phyloP scores from a whole-genome alignment of 164 flowering plant species.

The Vitis vinifera region ASM3070453v1 NC_081812.1:20571501-20572000 shows the following conservation, averaged over 20 bases:
- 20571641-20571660: not conserved
- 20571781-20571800: constrained; percentile 87
- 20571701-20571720: constrained; percentile 13
- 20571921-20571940: constrained; percentile 90
- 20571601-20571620: too few relatives aligned
- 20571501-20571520: too few relatives aligned
- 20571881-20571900: constrained; percentile 34
- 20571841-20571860: not conserved
- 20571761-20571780: constrained; percentile 83
- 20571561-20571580: too few relatives aligned
- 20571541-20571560: too few relatives aligned
- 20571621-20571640: too few relatives aligned
- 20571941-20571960: constrained; percentile 87
- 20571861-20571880: not conserved
- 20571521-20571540: too few relatives aligned
- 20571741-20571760: constrained; percentile 86
- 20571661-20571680: not conserved
- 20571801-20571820: constrained; percentile 98
- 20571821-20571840: constrained; percentile 56
- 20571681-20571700: not conserved
- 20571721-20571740: constrained; percentile 98
- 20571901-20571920: constrained; percentile 85
- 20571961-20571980: constrained; percentile 81
- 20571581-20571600: too few relatives aligned
- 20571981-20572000: constrained; percentile 92